phyloP scores from a whole-genome alignment of 1,284 basidiomycete species.

The Flammula alnicola region DNA sequence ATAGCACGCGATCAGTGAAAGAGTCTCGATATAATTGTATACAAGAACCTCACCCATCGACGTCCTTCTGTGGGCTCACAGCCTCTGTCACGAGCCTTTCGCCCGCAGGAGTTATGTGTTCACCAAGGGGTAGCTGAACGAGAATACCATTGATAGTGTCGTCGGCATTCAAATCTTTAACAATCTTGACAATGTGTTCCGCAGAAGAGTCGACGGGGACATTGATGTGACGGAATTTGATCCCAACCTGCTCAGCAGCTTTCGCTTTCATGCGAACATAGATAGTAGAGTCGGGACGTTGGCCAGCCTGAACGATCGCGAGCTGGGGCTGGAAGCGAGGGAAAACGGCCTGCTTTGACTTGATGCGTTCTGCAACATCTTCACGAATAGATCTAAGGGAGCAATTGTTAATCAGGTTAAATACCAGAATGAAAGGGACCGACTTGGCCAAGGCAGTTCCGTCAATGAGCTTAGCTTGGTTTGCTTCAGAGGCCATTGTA shows the following conservation, averaged over 20 bases:
- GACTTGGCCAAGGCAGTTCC: conserved; percentile 90
- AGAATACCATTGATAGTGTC: conserved; percentile 87
- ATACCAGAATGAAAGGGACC: conserved; percentile 28
- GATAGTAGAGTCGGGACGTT: conserved; percentile 86
- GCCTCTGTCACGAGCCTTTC: conserved; percentile 94
- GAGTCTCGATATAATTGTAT: conserved; percentile 17
- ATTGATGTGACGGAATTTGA: conserved; percentile 84
- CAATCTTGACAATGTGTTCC: conserved; percentile 78
- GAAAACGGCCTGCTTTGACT: conserved; percentile 60
- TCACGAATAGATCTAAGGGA: conserved; percentile 75
- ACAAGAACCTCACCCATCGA: conserved; percentile 78
- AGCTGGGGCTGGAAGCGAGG: conserved; percentile 91
- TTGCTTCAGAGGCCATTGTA: conserved; percentile 56
- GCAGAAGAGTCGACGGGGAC: conserved; percentile 77
- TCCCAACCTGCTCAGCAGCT: conserved; percentile 94
- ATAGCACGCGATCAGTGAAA: conserved; percentile 17
- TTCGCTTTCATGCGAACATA: conserved; percentile 99
- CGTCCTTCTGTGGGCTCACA: conserved; percentile 94
- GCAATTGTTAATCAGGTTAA: conserved; percentile 9
- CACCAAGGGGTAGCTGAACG: conserved; percentile 95
- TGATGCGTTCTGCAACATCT: conserved; percentile 71
- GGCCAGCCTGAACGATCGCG: conserved; percentile 94
- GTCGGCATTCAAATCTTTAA: conserved; percentile 87
- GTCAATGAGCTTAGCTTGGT: conserved; percentile 70
- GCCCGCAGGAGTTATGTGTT: conserved; percentile 82